These are phyloP conservation scores for Helicostylum pulchrum DNA, from an alignment of 192 early-diverging fungal genomes.

Conservation along the genomic window DNA sequence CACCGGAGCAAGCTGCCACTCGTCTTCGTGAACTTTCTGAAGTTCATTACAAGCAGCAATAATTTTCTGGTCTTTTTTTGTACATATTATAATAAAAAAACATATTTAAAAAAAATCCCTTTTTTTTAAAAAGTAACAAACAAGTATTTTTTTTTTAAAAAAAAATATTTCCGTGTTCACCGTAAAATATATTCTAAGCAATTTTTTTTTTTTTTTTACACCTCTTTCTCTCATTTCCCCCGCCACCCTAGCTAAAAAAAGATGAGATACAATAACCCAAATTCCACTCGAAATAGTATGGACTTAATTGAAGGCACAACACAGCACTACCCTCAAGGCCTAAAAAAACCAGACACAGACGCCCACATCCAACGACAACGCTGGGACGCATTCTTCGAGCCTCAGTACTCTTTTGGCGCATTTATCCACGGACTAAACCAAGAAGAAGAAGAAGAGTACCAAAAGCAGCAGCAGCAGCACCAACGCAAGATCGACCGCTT, in stretches of 20 bases:
- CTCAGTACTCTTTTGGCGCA: slow-evolving; percentile 12
- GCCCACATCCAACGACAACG: slow-evolving; percentile 2
- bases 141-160: too few relatives aligned
- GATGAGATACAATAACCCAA: too few relatives aligned
- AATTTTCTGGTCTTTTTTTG: not conserved
- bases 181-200: too few relatives aligned
- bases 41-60: slow-evolving; percentile 50
- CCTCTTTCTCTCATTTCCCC: too few relatives aligned
- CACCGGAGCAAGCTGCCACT: slow-evolving; percentile 87
- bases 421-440: slow-evolving; percentile 1
- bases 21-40: slow-evolving; percentile 61
- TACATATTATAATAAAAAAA: not conserved
- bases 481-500: slow-evolving; percentile 1
- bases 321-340: slow-evolving; percentile 3
- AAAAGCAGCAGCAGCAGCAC: not conserved
- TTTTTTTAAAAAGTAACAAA: too few relatives aligned
- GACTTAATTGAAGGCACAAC: slow-evolving; percentile 7
- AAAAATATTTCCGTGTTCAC: too few relatives aligned
- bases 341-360: not conserved
- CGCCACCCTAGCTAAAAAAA: too few relatives aligned
- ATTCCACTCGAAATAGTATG: slow-evolving; percentile 7
- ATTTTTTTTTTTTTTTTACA: too few relatives aligned
- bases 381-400: slow-evolving; percentile 13
- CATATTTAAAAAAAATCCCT: not conserved
- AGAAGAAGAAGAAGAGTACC: too few relatives aligned